Base-by-base conservation (phyloP, 495 filamentous ascomycete species). In the Aspergillus incahuasiensis region DNA sequence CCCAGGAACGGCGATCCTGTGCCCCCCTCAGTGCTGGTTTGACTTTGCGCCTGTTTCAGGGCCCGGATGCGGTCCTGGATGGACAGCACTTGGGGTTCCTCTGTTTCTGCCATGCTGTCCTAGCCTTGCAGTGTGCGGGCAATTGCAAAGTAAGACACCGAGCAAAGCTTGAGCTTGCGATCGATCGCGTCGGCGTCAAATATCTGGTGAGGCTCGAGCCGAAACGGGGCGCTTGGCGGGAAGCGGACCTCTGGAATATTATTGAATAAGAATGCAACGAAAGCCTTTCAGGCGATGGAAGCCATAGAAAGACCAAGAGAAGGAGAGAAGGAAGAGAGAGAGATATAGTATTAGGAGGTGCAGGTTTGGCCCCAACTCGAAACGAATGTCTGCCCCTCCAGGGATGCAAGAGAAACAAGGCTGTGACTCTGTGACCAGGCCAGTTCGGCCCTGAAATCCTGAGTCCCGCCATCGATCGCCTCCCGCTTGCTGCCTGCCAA, bases 31-130 rank as follows among this genome's bases (percentile, higher is more conserved):
- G 64, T 40, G 5, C 15, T 6, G 38, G 15, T 64, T 18, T 73
- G 69, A 24, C 79, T 68, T 55, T 86, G 76, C 34, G 78, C 72
- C 50, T 80, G 72, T 57, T 85, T 85, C 42, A 86, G 66, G 20
- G 79, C 74, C 42, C 80, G 80, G 55, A 87, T 85, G 46, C 83
- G 80, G 45, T 77, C 70, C 61, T 79, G 74, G 52, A 86, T 82
- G 5, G 82, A 83, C 28, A 70, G 62, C 19, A 74, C 62, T 57
- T 74, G 74, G 13, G 71, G 55, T 50, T 74, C 74, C 46, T 78
- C 75, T 7, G 69, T 46, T 48, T 78, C 75, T 7, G 69, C 51
- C 62, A 65, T 64, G n/a, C 46, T 48, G 43, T 18, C 13, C 38
- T 15, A 3, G 34, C 7, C 25, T 35, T 35, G 32, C 12, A 28